phyloP scores from a whole-genome alignment of 2,329 filamentous ascomycete species.

The Arthrobotrys sinensis region DNA sequence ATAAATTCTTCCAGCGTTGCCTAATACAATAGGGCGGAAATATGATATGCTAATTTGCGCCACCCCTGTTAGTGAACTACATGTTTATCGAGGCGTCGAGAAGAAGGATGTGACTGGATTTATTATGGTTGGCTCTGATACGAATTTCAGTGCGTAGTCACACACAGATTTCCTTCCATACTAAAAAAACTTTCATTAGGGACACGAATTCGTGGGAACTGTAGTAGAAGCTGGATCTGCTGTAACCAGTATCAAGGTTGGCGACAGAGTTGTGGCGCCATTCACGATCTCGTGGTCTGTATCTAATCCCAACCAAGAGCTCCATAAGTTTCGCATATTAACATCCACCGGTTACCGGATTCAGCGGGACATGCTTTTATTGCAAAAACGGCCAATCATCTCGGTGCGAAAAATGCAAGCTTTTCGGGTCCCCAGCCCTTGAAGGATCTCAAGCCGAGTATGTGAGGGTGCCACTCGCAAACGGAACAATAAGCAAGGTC shows the following conservation, averaged over 20 bases:
- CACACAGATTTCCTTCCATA: not conserved
- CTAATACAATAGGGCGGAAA: not conserved
- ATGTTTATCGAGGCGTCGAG: conserved; percentile 87
- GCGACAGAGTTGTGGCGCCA: conserved; percentile 84
- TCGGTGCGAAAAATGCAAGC: conserved; percentile 78
- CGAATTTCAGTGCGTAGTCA: not conserved
- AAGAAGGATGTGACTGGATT: conserved; percentile 75
- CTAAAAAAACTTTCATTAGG: conserved; percentile 67
- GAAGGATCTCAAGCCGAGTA: conserved; percentile 88
- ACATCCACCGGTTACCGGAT: conserved; percentile 28
- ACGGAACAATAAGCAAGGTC: conserved; percentile 83
- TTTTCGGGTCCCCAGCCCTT: conserved; percentile 79
- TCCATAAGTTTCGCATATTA: conserved; percentile 39
- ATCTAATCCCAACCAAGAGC: conserved; percentile 13
- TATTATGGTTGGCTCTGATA: conserved; percentile 70
- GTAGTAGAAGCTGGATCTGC: conserved; percentile 78
- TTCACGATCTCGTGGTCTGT: conserved; percentile 85
- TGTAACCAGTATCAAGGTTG: conserved; percentile 79
- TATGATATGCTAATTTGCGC: conserved; percentile 6
- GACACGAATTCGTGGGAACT: conserved; percentile 88
- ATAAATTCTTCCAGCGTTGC: not conserved
- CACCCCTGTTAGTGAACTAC: conserved; percentile 77
- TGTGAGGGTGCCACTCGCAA: conserved; percentile 84
- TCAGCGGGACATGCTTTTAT: conserved; percentile 83
- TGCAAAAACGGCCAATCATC: conserved; percentile 83